These are phyloP conservation scores for Rhododendron henanense DNA, from an alignment of 148 eudicot genomes.

Conservation along the genomic window DNA sequence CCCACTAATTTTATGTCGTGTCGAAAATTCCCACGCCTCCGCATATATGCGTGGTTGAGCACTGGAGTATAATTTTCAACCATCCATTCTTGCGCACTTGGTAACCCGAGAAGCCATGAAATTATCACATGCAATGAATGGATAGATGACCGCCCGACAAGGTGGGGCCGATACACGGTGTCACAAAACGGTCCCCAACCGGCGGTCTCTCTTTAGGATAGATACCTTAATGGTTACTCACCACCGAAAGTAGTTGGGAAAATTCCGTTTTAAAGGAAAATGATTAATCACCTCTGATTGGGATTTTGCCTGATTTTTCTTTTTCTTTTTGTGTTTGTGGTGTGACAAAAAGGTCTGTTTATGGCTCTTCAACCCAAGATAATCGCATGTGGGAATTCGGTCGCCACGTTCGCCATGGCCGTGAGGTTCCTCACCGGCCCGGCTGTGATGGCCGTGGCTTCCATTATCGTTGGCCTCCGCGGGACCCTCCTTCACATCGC, in stretches of 20 bases:
- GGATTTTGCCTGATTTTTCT: background rate
- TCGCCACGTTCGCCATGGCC: constrained; percentile 76
- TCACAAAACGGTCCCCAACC: constrained; percentile 14
- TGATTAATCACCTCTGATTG: background rate
- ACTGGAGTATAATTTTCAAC: background rate
- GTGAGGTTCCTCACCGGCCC: constrained; percentile 81
- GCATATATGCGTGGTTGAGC: background rate
- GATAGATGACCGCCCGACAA: constrained; percentile 22
- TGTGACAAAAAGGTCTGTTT: constrained; percentile 53
- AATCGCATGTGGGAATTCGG: constrained; percentile 82
- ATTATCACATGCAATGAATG: background rate
- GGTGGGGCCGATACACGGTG: constrained; percentile 15
- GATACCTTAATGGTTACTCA: background rate
- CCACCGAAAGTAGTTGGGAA: background rate
- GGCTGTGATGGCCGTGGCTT: constrained; percentile 79
- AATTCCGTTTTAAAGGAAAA: background rate
- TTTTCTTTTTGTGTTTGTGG: background rate
- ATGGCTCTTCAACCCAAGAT: constrained; percentile 96
- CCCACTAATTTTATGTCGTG: no score
- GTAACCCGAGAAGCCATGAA: background rate
- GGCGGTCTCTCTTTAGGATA: background rate
- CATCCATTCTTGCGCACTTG: constrained; percentile 6
- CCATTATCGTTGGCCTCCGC: constrained; percentile 69
- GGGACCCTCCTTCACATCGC: constrained; percentile 77
- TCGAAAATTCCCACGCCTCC: no score